Evolutionary conservation across 2,329 filamentous ascomycete species (phyloP).

Genomic region (Dothidotthia symphoricarpi): DNA sequence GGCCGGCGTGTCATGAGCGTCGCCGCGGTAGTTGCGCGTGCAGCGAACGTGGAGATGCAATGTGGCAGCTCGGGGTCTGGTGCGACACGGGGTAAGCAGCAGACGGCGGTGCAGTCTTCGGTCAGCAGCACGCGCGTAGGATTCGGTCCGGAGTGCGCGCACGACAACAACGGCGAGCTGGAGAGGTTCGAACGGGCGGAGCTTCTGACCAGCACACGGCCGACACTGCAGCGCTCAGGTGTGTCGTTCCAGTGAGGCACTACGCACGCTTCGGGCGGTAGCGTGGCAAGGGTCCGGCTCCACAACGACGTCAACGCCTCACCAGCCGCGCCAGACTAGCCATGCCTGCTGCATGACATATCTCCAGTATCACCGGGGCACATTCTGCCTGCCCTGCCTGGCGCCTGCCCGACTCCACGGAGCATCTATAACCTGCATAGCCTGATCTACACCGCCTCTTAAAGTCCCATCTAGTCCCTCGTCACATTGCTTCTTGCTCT

Average conservation of each 20-base stretch:
- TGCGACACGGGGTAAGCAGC: conserved; percentile 9
- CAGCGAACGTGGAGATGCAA: conserved; percentile 3
- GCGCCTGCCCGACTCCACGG: conserved; percentile 7
- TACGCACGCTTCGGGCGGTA: conserved; percentile 1
- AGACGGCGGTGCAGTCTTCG: neutral
- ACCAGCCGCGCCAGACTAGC: neutral
- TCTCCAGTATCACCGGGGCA: conserved; percentile 1
- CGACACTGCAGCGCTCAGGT: neutral
- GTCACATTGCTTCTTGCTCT: neutral
- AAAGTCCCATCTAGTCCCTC: neutral
- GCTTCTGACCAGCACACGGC: conserved; percentile 8
- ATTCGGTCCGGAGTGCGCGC: neutral
- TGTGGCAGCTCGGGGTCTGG: conserved; percentile 17
- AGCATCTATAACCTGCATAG: conserved; percentile 3
- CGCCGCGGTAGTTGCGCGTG: conserved; percentile 8
- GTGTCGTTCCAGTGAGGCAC: no score
- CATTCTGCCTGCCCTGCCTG: no score
- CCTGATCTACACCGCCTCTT: conserved; percentile 6
- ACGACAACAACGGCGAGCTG: conserved; percentile 1
- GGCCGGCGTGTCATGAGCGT: conserved; percentile 30
- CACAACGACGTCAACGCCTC: conserved; percentile 2
- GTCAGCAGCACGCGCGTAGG: conserved; percentile 6
- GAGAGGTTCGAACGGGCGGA: conserved; percentile 1
- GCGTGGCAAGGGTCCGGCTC: neutral
- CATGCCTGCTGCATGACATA: conserved; percentile 2